These are phyloP conservation scores for Mucor lusitanicus DNA, from an alignment of 371 early-diverging fungal genomes.

Conservation along the genomic window DNA sequence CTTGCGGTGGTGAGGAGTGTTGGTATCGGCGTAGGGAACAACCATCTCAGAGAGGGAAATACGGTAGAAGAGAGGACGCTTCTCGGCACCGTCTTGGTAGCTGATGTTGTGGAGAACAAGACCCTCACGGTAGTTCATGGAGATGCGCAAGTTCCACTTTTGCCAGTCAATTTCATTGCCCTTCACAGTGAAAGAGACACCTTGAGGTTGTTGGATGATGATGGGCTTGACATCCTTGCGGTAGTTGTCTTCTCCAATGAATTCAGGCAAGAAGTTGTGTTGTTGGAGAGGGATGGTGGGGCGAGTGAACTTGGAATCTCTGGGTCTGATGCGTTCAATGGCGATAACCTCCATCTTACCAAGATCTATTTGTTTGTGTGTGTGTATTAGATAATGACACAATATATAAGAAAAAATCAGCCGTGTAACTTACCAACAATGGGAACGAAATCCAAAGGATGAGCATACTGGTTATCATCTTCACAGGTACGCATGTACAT, in stretches of 20 bases:
- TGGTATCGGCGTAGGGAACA: constrained; percentile 60
- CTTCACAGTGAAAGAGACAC: constrained; percentile 53
- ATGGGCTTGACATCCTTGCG: constrained; percentile 59
- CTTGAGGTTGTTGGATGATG: constrained; percentile 54
- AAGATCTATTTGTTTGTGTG: constrained; percentile 30
- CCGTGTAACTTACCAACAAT: constrained; percentile 40
- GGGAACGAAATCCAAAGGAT: constrained; percentile 57
- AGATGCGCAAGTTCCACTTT: constrained; percentile 60
- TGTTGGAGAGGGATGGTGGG: constrained; percentile 46
- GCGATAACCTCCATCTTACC: constrained; percentile 46
- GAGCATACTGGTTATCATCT: constrained; percentile 57
- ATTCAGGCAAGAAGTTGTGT: constrained; percentile 57
- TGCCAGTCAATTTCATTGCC: constrained; percentile 59
- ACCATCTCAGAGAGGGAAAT: constrained; percentile 57
- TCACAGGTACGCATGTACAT: constrained; percentile 58
- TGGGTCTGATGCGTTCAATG: constrained; percentile 49
- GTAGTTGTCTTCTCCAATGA: constrained; percentile 46
- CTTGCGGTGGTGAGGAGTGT: constrained; percentile 45
- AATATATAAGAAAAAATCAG: neutral
- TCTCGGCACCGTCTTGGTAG: constrained; percentile 50
- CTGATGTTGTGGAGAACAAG: constrained; percentile 55
- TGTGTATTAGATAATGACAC: neutral
- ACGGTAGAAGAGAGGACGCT: constrained; percentile 52
- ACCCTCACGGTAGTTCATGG: constrained; percentile 61
- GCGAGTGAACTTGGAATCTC: constrained; percentile 48